Evolutionary conservation across 768 basidiomycete species (phyloP).

Genomic region (Clathrus columnatus): DNA sequence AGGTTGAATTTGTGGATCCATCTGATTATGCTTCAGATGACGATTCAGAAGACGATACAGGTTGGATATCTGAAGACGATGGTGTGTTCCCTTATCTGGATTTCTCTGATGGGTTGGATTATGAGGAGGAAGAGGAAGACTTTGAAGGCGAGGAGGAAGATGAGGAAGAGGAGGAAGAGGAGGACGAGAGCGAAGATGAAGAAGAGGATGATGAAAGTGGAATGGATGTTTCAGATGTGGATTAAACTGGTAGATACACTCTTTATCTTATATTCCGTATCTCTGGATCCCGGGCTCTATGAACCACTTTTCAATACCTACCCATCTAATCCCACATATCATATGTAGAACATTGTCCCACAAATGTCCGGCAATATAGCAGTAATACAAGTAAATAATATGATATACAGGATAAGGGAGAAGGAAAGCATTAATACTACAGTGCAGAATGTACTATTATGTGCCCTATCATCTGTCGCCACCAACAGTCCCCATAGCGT

Average conservation of each 20-base stretch:
- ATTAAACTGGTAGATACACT: no score
- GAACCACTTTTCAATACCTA: background rate
- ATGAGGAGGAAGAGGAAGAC: background rate
- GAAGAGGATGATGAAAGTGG: conserved; percentile 14
- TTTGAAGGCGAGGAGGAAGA: conserved; percentile 10
- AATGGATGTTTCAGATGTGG: conserved; percentile 10
- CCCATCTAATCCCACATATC: background rate
- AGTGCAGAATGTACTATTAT: no score
- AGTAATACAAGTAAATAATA: background rate
- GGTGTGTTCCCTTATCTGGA: background rate
- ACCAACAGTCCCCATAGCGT: conserved; percentile 11
- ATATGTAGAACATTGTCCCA: background rate
- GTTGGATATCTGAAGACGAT: conserved; percentile 1
- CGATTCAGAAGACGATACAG: conserved; percentile 3
- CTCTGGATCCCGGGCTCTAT: no score
- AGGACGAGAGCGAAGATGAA: conserved; percentile 11
- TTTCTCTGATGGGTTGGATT: conserved; percentile 2
- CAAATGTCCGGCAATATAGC: background rate
- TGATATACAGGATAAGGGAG: background rate
- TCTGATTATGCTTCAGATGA: conserved; percentile 10
- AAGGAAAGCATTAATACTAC: background rate
- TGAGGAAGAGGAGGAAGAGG: conserved; percentile 21
- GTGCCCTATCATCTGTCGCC: conserved; percentile 2
- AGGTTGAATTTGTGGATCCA: conserved; percentile 4
- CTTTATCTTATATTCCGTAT: no score